Evolutionary conservation across 1,284 basidiomycete genomes (phyloP).

Genomic region (Takashimella koratensis): DNA sequence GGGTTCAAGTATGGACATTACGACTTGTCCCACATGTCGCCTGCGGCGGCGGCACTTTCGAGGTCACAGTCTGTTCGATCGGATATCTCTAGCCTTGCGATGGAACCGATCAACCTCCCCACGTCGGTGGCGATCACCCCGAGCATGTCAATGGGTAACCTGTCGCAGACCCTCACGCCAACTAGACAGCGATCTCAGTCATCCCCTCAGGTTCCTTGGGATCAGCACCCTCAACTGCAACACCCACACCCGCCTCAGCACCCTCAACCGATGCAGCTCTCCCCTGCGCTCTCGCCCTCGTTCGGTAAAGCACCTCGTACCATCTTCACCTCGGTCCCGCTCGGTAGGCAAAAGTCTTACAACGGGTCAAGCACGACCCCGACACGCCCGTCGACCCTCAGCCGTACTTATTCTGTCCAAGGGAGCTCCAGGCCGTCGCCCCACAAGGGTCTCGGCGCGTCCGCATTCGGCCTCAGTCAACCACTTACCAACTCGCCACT

Average conservation of each 20-base stretch:
- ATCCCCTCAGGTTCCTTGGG: conserved; percentile 11
- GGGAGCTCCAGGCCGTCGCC: conserved; percentile 12
- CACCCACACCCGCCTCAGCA: neutral
- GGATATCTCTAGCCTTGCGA: neutral
- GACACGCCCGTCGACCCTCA: conserved; percentile 9
- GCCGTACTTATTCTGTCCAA: conserved; percentile 12
- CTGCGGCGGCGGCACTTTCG: neutral
- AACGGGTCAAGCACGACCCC: conserved; percentile 9
- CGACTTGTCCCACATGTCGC: neutral
- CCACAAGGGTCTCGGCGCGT: conserved; percentile 12
- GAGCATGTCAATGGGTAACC: neutral
- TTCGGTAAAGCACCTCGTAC: neutral
- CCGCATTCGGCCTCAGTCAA: conserved; percentile 11
- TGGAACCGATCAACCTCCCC: neutral
- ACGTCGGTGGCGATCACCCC: neutral
- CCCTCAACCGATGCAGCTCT: neutral
- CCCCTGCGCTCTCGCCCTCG: neutral
- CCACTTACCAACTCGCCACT: neutral
- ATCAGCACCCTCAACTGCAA: too few relatives aligned
- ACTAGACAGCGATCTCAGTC: conserved; percentile 15
- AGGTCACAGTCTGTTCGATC: neutral
- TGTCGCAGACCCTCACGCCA: neutral
- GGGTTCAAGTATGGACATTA: neutral
- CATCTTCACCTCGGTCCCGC: neutral
- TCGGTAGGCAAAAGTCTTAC: conserved; percentile 13